Percentiles rank a stretch among this genome's conserved stretches.
Conservation (phyloP, 805 yeast species). For the Wickerhamomyces hampshirensis region DNA sequence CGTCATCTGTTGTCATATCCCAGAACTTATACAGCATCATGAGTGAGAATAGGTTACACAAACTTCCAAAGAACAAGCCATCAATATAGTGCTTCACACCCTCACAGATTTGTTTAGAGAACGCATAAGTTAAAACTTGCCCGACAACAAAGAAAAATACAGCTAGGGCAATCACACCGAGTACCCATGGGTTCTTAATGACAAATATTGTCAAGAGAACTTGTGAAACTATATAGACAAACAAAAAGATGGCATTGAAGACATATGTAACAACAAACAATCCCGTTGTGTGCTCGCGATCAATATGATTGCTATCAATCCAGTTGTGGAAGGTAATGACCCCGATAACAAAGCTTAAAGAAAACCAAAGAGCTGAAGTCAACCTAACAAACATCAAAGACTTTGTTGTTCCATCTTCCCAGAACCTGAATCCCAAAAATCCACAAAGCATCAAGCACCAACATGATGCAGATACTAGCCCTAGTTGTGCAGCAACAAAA, state of each 20-base stretch:
- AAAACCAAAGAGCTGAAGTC: constrained; percentile 53
- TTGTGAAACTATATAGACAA: constrained; percentile 63
- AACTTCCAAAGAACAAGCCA: constrained; percentile 79
- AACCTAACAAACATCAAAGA: constrained; percentile 57
- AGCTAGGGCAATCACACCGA: constrained; percentile 76
- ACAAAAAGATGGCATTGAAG: constrained; percentile 62
- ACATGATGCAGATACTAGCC: constrained; percentile 67
- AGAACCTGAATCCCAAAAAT: constrained; percentile 76
- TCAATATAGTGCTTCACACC: constrained; percentile 82
- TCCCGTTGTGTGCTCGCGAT: constrained; percentile 52
- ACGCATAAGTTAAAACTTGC: constrained; percentile 69
- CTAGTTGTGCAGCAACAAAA: constrained; percentile 79
- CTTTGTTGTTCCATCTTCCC: constrained; percentile 86
- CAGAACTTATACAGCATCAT: constrained; percentile 97
- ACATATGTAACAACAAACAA: constrained; percentile 69
- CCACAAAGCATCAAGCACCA: constrained; percentile 70
- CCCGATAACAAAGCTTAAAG: constrained; percentile 60
- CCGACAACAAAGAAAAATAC: constrained; percentile 73
- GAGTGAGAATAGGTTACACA: constrained; percentile 72
- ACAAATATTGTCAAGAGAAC: constrained; percentile 60
- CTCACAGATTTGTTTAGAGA: constrained; percentile 62
- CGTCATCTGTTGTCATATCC: constrained; percentile 95
- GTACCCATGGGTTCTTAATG: constrained; percentile 78
- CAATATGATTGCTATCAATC: constrained; percentile 39
- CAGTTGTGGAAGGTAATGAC: constrained; percentile 70